Evolutionary conservation across 768 basidiomycete species (phyloP), one percentile per base, ranked within the genome.

Genomic region (Amanita muscaria): DNA sequence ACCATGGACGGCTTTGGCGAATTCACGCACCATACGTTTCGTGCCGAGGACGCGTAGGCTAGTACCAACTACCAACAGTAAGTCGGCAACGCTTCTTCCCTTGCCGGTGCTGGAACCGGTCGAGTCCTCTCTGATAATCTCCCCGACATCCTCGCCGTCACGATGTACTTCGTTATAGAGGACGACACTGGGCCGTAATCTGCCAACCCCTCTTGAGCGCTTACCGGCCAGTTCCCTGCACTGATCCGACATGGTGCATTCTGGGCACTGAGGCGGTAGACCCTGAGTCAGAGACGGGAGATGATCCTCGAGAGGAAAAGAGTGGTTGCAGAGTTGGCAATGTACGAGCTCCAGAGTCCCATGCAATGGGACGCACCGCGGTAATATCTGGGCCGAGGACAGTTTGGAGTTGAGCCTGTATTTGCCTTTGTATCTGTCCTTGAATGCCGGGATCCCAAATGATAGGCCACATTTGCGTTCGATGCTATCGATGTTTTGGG

Each of bases 401-500:
- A 73, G 8, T 76, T 74, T 1, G 74, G 68, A 34, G 73, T 63
- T 36, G 76, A 56, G 41, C 42, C 53, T 79, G 14, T 71, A 63
- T 40, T 76, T 70, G 19, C 70, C 60, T 57, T 74, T 80, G 37
- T 53, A 65, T 53, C 69, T 77, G 48, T 65, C 72, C 49, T 77
- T 73, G 49, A 76, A 79, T 45, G 75, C 74, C 19, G 89, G 88
- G 9, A 92, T 72, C n/a, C 90, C 89, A 49, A 88, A 87, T 1
- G 83, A 79, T 8, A 94, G 73, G 3, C 91, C 91, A n/a, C 77
- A 83, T 59, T 89, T 90, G 48, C 69, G 69, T 58, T 94, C 91
- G 32, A 94, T 79, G 19, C 80, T 82, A 59, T 94, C 91, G 48
- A 93, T 93, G 63, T 94, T 93, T 67, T 94, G 91, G 0, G 91